Conservation (phyloP, 2,329 filamentous ascomycete species). For the Cladorrhinum sp. region DNA sequence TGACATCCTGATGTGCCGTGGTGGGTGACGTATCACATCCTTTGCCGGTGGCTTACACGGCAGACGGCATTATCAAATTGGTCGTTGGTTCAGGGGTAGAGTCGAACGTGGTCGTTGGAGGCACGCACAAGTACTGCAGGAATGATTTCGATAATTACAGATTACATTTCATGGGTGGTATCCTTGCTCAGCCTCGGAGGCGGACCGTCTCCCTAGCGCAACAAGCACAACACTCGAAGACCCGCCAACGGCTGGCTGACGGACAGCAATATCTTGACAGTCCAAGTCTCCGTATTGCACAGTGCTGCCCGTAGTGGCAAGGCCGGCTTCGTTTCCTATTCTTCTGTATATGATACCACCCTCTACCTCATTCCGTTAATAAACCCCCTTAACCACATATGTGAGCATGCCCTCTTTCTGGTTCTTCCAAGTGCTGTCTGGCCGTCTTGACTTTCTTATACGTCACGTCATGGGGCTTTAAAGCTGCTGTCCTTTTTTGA, state of each 20-base stretch:
- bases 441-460: not conserved
- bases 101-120: not conserved
- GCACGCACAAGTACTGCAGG: not conserved
- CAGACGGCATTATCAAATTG: not conserved
- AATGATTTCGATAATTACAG: not conserved
- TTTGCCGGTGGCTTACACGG: not conserved
- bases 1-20: not conserved
- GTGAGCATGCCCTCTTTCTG: not conserved
- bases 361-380: not conserved
- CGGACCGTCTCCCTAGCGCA: not conserved
- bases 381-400: not conserved
- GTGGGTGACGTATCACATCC: not conserved
- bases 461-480: not conserved
- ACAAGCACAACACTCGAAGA: not conserved
- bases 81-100: not conserved
- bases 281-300: not conserved
- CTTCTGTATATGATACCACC: not conserved
- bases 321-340: not conserved
- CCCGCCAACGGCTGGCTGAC: not conserved
- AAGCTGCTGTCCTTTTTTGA: not conserved
- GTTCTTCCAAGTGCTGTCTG: not conserved
- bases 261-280: not conserved
- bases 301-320: not conserved
- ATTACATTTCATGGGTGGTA: not conserved
- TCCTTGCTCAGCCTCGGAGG: not conserved